Conservation (phyloP, 805 yeast genomes). For the Pichia ethanolica region DNA sequence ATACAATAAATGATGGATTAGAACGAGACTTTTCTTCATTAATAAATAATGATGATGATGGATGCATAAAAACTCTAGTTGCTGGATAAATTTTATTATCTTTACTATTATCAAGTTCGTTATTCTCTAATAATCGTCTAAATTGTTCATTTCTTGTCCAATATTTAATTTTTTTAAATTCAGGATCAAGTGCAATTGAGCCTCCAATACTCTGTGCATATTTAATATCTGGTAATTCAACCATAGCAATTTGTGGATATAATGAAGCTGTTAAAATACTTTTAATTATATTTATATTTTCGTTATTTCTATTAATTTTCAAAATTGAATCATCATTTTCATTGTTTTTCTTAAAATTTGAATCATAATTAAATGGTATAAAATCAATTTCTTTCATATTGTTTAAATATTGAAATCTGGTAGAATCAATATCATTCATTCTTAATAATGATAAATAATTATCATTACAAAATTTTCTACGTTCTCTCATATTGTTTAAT, state of each 20-base stretch:
- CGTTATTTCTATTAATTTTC: conserved; percentile 42
- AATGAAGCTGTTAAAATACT: conserved; percentile 74
- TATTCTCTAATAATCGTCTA: conserved; percentile 16
- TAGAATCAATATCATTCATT: conserved; percentile 63
- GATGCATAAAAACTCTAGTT: conserved; percentile 75
- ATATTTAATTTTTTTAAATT: conserved; percentile 60
- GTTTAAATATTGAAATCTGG: conserved; percentile 61
- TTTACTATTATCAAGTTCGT: conserved; percentile 6
- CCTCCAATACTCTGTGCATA: conserved; percentile 66
- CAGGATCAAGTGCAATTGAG: conserved; percentile 79
- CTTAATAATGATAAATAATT: conserved; percentile 56
- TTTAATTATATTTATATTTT: conserved; percentile 45
- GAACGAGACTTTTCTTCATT: conserved; percentile 22
- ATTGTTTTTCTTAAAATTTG: conserved; percentile 1
- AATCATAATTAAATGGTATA: conserved; percentile 46
- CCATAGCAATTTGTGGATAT: conserved; percentile 77
- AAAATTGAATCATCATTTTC: conserved; percentile 6
- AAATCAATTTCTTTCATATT: conserved; percentile 76
- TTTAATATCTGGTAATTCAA: conserved; percentile 76
- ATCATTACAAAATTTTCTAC: conserved; percentile 43
- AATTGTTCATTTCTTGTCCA: conserved; percentile 65
- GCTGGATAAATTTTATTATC: conserved; percentile 39
- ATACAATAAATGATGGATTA: conserved; percentile 48
- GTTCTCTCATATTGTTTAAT: conserved; percentile 21
- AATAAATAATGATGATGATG: conserved; percentile 67